Evolutionary conservation across 78 protist species (phyloP).

Genomic region (Dictyostelium purpureum): DNA sequence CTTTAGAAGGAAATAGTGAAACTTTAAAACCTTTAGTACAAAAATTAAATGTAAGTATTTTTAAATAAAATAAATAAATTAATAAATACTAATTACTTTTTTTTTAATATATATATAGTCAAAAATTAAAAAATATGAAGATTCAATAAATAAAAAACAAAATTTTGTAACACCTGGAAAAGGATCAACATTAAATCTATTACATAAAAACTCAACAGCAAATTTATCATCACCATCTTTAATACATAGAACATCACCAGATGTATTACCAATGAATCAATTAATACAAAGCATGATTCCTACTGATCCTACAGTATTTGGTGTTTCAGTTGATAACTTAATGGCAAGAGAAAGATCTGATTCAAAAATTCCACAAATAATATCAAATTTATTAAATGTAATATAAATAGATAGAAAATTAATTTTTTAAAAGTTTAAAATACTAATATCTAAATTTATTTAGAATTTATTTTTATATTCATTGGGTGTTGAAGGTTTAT

Average conservation of each 20-base stretch:
- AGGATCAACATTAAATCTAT: background rate
- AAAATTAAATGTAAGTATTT: conserved; percentile 52
- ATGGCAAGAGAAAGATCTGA: conserved; percentile 1
- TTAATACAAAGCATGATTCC: background rate
- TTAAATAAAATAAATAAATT: background rate
- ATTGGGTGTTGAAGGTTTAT: conserved; percentile 66
- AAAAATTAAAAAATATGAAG: conserved; percentile 14
- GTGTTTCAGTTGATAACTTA: conserved; percentile 14
- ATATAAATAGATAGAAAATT: no score
- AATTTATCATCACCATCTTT: conserved; percentile 16
- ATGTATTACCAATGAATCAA: background rate
- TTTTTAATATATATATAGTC: background rate
- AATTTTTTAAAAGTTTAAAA: background rate
- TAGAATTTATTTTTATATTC: conserved; percentile 49
- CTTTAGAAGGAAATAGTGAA: conserved; percentile 30
- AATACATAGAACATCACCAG: background rate
- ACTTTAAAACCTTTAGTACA: conserved; percentile 15
- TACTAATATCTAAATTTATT: background rate
- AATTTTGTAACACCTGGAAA: background rate
- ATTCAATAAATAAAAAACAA: background rate
- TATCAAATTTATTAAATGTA: conserved; percentile 20
- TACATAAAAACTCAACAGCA: background rate
- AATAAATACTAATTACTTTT: background rate
- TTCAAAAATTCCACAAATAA: conserved; percentile 23
- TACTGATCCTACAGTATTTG: conserved; percentile 27